Percentiles rank a stretch among this genome's conserved stretches.
Evolutionary conservation across 805 yeast genomes (phyloP).

Genomic region (Candida nitratophila): DNA sequence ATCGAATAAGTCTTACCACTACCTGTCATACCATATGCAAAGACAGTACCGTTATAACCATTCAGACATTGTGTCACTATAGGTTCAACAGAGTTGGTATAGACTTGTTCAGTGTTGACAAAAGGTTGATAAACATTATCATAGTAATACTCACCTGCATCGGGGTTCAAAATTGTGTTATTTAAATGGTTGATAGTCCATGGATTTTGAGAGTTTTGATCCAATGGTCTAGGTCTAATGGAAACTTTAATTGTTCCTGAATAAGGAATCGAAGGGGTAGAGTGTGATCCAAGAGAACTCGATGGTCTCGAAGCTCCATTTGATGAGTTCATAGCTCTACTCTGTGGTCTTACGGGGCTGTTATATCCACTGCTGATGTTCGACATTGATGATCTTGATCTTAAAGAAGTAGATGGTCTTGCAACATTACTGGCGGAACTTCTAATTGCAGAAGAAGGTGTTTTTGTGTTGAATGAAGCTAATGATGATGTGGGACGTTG

Average conservation of each 20-base stretch:
- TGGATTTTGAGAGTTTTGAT: constrained; percentile 11
- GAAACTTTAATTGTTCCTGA: constrained; percentile 72
- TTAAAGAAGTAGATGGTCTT: constrained; percentile 6
- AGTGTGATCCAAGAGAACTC: constrained; percentile 12
- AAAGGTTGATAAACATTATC: constrained; percentile 71
- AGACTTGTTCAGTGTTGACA: constrained; percentile 52
- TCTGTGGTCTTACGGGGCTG: constrained; percentile 11
- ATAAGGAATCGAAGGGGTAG: constrained; percentile 26
- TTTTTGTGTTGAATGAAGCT: constrained; percentile 4
- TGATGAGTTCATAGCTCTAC: constrained; percentile 2
- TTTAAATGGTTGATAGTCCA: constrained; percentile 39
- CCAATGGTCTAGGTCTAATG: constrained; percentile 66
- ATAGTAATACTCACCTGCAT: constrained; percentile 61
- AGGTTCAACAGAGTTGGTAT: constrained; percentile 44
- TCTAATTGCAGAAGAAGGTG: constrained; percentile 12
- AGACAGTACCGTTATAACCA: constrained; percentile 83
- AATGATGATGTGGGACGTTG: constrained; percentile 13
- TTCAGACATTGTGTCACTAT: constrained; percentile 50
- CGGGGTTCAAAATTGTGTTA: constrained; percentile 38
- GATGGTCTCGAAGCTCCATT: constrained; percentile 10
- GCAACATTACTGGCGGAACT: constrained; percentile 10
- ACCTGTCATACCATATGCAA: constrained; percentile 95
- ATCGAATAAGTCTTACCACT: constrained; percentile 86
- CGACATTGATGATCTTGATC: constrained; percentile 16
- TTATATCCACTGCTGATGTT: constrained; percentile 3